A percentile compares a stretch with the other conserved stretches of the same genome.
phyloP scores from a whole-genome alignment of 108 stramenopile genomes.

The Fragilaria radians region DNA sequence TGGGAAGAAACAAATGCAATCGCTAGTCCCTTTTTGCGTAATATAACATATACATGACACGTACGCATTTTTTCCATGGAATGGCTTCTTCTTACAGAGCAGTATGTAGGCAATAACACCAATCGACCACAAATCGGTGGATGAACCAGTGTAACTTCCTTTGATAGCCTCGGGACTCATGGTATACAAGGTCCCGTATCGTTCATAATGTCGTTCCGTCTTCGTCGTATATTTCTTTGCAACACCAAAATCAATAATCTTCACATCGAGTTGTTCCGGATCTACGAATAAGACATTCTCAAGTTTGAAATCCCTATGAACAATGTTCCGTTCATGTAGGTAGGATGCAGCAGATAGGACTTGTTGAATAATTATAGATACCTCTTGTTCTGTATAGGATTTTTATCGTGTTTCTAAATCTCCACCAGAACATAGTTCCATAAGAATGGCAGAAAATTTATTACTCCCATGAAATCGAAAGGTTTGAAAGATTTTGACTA shows the following conservation, averaged over 20 bases:
- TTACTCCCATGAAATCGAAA: conserved; percentile 42
- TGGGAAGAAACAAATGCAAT: background rate
- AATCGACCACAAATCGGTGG: conserved; percentile 89
- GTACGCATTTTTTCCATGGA: conserved; percentile 2
- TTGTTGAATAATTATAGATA: too few relatives aligned
- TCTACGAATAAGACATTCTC: conserved; percentile 17
- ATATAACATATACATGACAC: too few relatives aligned
- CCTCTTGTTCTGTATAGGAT: too few relatives aligned
- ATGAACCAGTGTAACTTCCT: conserved; percentile 25
- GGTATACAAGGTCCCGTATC: conserved; percentile 55
- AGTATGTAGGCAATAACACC: conserved; percentile 90
- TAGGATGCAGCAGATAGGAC: too few relatives aligned
- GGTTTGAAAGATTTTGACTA: conserved; percentile 85
- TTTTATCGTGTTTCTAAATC: conserved; percentile 56
- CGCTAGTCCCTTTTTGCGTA: background rate
- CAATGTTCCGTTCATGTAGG: too few relatives aligned
- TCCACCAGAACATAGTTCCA: conserved; percentile 71
- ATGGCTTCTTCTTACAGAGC: conserved; percentile 61
- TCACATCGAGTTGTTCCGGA: background rate
- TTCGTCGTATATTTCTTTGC: background rate
- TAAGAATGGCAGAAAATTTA: conserved; percentile 68
- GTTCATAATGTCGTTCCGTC: background rate
- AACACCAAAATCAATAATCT: conserved; percentile 21
- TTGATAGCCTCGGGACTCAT: conserved; percentile 39
- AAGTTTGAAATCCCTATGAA: conserved; percentile 54